These are phyloP conservation scores for Colletotrichum sidae DNA, from an alignment of 2,329 filamentous ascomycete genomes.

Conservation along the genomic window DNA sequence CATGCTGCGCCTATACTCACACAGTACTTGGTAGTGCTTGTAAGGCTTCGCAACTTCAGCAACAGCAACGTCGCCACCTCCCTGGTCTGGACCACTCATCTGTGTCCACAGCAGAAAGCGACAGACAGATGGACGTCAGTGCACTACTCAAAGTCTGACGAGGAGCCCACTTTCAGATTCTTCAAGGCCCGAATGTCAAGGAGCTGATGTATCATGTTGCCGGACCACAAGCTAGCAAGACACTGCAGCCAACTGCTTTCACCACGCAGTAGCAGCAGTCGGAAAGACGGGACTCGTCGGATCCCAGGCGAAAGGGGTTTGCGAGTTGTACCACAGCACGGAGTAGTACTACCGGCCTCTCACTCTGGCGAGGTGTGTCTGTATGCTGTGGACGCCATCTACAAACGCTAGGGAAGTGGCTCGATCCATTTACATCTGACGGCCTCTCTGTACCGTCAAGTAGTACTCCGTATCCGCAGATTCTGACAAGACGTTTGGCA, in stretches of 20 bases:
- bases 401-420: too few species aligned
- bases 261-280: background rate
- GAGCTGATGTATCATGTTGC: background rate
- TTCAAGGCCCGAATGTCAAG: slow-evolving; percentile 8
- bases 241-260: background rate
- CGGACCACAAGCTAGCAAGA: background rate
- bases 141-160: slow-evolving; percentile 15
- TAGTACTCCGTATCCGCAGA: too few species aligned
- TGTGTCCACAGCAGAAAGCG: slow-evolving; percentile 3
- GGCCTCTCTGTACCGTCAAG: too few species aligned
- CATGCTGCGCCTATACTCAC: background rate
- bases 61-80: slow-evolving; percentile 26
- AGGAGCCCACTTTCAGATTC: slow-evolving; percentile 10
- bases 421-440: too few species aligned
- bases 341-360: too few species aligned
- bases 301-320: too few species aligned
- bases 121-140: slow-evolving; percentile 7
- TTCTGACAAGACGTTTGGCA: too few species aligned
- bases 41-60: slow-evolving; percentile 1
- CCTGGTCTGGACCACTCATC: slow-evolving; percentile 23
- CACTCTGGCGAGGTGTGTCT: too few species aligned
- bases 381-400: too few species aligned
- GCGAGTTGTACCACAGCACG: too few species aligned
- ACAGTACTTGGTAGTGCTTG: slow-evolving; percentile 2
- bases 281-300: too few species aligned